Evolutionary conservation across 169 alveolate genomes (phyloP), one percentile per base, ranked within the genome.

Genomic region (Perkinsus olseni): DNA sequence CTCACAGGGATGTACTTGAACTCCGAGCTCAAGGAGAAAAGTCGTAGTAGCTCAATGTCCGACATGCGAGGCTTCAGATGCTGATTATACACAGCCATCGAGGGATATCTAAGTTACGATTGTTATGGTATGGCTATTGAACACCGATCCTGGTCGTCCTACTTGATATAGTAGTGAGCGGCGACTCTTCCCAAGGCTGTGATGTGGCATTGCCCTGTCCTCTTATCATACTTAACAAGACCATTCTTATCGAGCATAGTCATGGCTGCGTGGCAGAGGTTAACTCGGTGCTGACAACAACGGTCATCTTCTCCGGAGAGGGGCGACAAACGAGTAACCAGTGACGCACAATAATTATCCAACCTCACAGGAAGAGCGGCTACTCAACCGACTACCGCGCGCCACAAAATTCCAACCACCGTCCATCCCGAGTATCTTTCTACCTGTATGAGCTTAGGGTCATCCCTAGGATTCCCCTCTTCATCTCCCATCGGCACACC

Each of bases 121-220:
- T 21, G 36, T 24, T 24, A 91, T 39, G 91, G 94, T 39, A 90
- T 94, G 74, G 82, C n/a, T n/a, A n/a, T n/a, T n/a, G 62, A 90
- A 94, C 40, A 92, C 93, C 92, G 24, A 90, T 91, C 11, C 62
- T 39, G 28, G 94, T n/a, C n/a, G n/a, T 94, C 74, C 17, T 24
- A 95, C 96, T 95, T 96, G 92, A 99, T 96, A 97, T 99, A 99
- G 97, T 98, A 99, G 95, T 98, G 99, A 92, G 99, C 97, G 21
- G 99, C 99, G 11, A 99, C 98, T 91, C 98, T 97, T 0, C 99
- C 99, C 74, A 99, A 95, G 8, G 99, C 98, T 13, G 99, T 98
- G 31, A 99, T 96, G 95, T 97, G 97, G 99, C 97, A 36, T 96
- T 94, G n/a, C 99, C 99, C 94, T 94, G 96, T 93, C 31, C 96